Evolutionary conservation across 73 alveolate genomes (phyloP).

Genomic region (Uronychia binucleata): DNA sequence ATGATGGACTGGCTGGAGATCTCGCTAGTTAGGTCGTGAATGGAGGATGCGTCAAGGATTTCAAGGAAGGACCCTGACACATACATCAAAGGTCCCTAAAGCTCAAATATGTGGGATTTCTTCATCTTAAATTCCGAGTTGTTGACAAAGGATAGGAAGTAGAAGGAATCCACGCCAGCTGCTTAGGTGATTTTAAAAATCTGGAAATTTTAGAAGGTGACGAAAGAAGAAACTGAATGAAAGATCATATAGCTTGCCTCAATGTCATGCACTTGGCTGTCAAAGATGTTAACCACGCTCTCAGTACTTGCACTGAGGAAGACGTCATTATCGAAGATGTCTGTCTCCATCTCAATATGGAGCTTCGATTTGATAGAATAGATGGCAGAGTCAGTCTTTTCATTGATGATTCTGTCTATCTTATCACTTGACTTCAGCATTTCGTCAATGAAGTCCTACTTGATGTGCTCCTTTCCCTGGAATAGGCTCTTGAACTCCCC

Average conservation of each 20-base stretch:
- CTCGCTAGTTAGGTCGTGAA: not conserved
- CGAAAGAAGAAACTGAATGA: not conserved
- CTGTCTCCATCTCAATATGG: not conserved
- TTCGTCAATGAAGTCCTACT: slow-evolving; percentile 4
- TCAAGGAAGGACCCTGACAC: not conserved
- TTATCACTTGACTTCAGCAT: slow-evolving; percentile 18
- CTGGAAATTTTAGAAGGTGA: not conserved
- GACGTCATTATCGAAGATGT: not conserved
- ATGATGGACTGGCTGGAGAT: not conserved
- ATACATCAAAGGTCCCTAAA: not conserved
- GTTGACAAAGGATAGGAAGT: not conserved
- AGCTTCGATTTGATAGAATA: slow-evolving; percentile 40
- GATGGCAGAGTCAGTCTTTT: slow-evolving; percentile 36
- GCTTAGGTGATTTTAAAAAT: not conserved
- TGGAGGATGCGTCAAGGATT: not conserved
- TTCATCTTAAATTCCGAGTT: not conserved
- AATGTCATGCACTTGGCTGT: not conserved
- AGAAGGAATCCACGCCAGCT: not conserved
- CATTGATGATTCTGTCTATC: slow-evolving; percentile 28
- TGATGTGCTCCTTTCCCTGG: slow-evolving; percentile 11
- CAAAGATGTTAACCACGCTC: not conserved
- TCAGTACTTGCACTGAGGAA: not conserved
- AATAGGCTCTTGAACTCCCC: not conserved
- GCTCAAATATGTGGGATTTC: not conserved
- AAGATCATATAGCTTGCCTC: not conserved